Conservation (phyloP, 1,139 yeast species). For the Chernovozyma sophiae-reginae region DNA sequence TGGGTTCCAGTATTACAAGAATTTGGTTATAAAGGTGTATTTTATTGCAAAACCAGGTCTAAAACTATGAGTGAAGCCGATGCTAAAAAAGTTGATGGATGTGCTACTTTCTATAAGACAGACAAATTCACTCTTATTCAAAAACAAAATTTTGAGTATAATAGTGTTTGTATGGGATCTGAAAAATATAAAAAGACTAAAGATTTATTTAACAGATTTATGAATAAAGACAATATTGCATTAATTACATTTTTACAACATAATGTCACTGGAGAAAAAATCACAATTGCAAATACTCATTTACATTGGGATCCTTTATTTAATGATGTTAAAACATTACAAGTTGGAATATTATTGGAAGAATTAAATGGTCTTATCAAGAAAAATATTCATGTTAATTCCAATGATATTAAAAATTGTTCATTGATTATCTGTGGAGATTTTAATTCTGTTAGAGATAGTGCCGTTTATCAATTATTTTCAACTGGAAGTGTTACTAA, state of each 20-base stretch:
- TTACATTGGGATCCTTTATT: conserved; percentile 98
- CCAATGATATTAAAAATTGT: conserved; percentile 57
- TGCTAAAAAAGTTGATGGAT: conserved; percentile 92
- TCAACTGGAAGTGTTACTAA: conserved; percentile 71
- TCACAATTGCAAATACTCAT: conserved; percentile 85
- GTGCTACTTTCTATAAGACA: conserved; percentile 83
- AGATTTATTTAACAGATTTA: conserved; percentile 91
- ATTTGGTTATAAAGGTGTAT: conserved; percentile 75
- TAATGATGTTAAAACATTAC: conserved; percentile 94
- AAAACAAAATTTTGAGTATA: conserved; percentile 77
- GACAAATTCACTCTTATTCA: conserved; percentile 66
- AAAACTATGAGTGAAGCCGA: conserved; percentile 84
- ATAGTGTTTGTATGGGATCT: conserved; percentile 81
- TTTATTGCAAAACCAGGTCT: conserved; percentile 86
- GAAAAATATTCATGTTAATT: conserved; percentile 45
- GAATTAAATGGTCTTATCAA: conserved; percentile 67
- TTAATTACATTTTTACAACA: conserved; percentile 77
- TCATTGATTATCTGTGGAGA: conserved; percentile 91
- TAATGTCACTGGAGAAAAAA: conserved; percentile 61
- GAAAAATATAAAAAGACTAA: conserved; percentile 90
- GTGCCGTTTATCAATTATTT: conserved; percentile 90
- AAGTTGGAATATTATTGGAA: conserved; percentile 86
- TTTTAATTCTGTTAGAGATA: conserved; percentile 80
- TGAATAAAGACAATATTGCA: conserved; percentile 94
- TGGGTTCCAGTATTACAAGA: conserved; percentile 76